Percentiles rank a stretch among this genome's conserved stretches.
Conservation (phyloP, 1,284 basidiomycete species). For the Phlebopus sp. region DNA sequence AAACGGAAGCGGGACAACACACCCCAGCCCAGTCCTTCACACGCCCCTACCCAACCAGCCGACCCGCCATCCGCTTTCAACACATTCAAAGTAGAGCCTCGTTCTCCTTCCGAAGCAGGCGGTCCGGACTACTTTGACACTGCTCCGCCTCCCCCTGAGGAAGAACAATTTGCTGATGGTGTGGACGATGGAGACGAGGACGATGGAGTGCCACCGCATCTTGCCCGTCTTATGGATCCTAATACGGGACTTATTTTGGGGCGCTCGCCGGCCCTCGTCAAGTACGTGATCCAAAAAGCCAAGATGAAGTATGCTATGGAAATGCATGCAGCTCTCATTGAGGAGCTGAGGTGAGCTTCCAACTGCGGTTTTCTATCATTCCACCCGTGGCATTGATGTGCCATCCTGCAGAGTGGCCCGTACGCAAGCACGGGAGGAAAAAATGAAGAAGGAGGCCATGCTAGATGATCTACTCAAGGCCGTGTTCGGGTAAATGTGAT, state of each 20-base stretch:
- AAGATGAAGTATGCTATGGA: slow-evolving; percentile 62
- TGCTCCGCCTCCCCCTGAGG: slow-evolving; percentile 15
- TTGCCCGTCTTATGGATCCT: slow-evolving; percentile 47
- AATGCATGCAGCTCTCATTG: slow-evolving; percentile 58
- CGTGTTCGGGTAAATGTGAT: slow-evolving; percentile 48
- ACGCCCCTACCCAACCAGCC: slow-evolving; percentile 11
- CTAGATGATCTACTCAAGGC: slow-evolving; percentile 50
- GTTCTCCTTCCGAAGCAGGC: slow-evolving; percentile 40
- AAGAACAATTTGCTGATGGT: slow-evolving; percentile 20
- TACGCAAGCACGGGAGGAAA: slow-evolving; percentile 49
- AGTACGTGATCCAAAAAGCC: slow-evolving; percentile 77
- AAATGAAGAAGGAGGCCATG: slow-evolving; percentile 53
- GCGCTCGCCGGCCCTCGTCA: slow-evolving; percentile 57
- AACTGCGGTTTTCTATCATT: not conserved
- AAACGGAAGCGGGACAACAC: slow-evolving; percentile 57
- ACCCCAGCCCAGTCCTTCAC: slow-evolving; percentile 30
- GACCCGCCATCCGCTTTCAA: slow-evolving; percentile 43
- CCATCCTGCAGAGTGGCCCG: slow-evolving; percentile 35
- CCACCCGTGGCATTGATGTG: not conserved
- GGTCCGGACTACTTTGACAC: slow-evolving; percentile 29
- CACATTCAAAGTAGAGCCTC: slow-evolving; percentile 64
- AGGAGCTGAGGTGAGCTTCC: slow-evolving; percentile 50
- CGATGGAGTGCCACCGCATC: slow-evolving; percentile 51
- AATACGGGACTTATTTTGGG: slow-evolving; percentile 58
- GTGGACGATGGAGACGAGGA: slow-evolving; percentile 31